Percentiles rank a stretch among this genome's conserved stretches.
Conservation (phyloP, 148 eudicot species). For the Limonium bicolor region DNA sequence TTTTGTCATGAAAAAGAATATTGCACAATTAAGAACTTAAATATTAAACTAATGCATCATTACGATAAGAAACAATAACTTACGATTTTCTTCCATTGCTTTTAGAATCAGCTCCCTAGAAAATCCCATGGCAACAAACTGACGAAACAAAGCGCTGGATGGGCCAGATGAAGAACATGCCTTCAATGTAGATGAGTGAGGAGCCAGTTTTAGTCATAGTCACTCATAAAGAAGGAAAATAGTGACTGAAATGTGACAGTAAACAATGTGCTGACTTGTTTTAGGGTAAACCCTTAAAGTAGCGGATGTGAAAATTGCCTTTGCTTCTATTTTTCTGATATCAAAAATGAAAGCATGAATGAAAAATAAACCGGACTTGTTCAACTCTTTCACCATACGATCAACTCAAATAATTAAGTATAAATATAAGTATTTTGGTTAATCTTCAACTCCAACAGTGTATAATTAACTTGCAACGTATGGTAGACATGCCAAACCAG, state of each 20-base stretch:
- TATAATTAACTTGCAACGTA: background rate
- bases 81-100: conserved; percentile 62
- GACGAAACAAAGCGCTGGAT: conserved; percentile 23
- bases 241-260: background rate
- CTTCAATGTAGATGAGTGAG: conserved; percentile 9
- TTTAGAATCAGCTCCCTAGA: conserved; percentile 32
- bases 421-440: background rate
- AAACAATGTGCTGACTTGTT: too few relatives aligned
- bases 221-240: background rate
- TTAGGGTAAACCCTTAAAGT: too few relatives aligned
- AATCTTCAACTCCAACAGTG: background rate
- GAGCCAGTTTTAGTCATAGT: background rate
- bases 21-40: background rate
- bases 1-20: conserved; percentile 2
- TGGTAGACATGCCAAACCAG: background rate
- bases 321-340: background rate
- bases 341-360: background rate
- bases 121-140: conserved; percentile 52
- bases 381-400: background rate
- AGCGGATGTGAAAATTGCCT: background rate
- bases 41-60: background rate
- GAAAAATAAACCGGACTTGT: background rate
- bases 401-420: background rate
- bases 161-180: conserved; percentile 52
- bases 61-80: background rate